These are phyloP conservation scores for Hypoxylon fragiforme DNA, from an alignment of 495 filamentous ascomycete species.

Conservation along the genomic window DNA sequence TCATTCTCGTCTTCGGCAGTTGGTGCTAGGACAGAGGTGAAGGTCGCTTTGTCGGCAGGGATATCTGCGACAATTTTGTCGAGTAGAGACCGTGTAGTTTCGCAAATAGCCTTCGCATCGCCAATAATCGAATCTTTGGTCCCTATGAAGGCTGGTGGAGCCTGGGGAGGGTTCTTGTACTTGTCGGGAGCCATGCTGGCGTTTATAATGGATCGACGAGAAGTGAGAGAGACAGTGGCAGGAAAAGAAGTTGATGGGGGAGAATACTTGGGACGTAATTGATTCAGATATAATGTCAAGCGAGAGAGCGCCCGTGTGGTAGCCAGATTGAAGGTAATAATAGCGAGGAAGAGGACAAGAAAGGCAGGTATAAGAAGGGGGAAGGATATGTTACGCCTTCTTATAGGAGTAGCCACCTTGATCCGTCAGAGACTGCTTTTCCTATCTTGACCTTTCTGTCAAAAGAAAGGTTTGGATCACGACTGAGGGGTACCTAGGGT, in stretches of 20 bases:
- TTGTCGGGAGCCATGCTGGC: conserved; percentile 45
- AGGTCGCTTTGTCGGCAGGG: conserved; percentile 63
- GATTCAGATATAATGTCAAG: conserved; percentile 64
- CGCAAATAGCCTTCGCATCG: conserved; percentile 76
- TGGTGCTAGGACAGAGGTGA: conserved; percentile 65
- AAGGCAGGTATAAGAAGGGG: conserved; percentile 51
- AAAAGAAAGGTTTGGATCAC: neutral
- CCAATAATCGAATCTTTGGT: conserved; percentile 74
- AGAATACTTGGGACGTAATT: conserved; percentile 46
- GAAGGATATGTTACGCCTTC: conserved; percentile 29
- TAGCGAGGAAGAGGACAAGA: conserved; percentile 63
- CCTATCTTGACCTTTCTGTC: conserved; percentile 14
- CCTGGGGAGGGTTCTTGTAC: conserved; percentile 75
- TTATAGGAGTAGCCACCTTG: conserved; percentile 32
- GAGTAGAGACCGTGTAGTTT: conserved; percentile 66
- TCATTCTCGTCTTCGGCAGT: conserved; percentile 70
- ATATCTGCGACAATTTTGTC: conserved; percentile 75
- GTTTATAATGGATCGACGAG: conserved; percentile 25
- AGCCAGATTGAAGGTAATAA: conserved; percentile 76
- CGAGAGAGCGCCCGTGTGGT: conserved; percentile 65
- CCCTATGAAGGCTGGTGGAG: conserved; percentile 82
- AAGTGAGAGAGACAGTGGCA: conserved; percentile 6
- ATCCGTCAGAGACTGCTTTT: conserved; percentile 28
- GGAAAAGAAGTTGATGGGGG: conserved; percentile 23
- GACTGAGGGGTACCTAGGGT: neutral